Conservation (phyloP, 106 monocot genomes). For the Acorus gramineus region DNA sequence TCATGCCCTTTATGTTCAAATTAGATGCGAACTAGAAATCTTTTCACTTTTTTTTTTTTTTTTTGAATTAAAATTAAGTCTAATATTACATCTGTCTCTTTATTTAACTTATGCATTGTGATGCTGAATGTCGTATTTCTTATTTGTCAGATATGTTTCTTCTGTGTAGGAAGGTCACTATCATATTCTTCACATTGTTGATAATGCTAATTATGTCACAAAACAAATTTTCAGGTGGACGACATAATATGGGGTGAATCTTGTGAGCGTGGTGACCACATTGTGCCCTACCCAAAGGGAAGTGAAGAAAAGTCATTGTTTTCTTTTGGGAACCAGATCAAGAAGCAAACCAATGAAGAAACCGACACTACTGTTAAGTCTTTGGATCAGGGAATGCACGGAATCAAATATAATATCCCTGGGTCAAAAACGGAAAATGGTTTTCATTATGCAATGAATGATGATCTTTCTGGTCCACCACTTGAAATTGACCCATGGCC, state of each 20-base stretch:
- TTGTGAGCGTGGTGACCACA: conserved; percentile 53
- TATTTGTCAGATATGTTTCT: too few relatives aligned
- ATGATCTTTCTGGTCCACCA: conserved; percentile 29
- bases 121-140: too few relatives aligned
- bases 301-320: conserved; percentile 19
- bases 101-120: too few relatives aligned
- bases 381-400: conserved; percentile 15
- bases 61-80: too few relatives aligned
- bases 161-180: too few relatives aligned
- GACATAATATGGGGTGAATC: conserved; percentile 61
- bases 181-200: too few relatives aligned
- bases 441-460: conserved; percentile 24
- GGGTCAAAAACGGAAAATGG: conserved; percentile 18
- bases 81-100: too few relatives aligned
- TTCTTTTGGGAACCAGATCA: conserved; percentile 19
- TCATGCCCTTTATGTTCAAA: too few relatives aligned
- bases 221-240: conserved; percentile 32
- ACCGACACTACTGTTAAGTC: conserved; percentile 8
- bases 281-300: conserved; percentile 50
- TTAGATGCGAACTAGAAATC: too few relatives aligned
- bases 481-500: conserved; percentile 65
- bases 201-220: not conserved
- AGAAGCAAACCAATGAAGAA: conserved; percentile 29
- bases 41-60: too few relatives aligned
- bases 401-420: conserved; percentile 21